phyloP scores from a whole-genome alignment of 495 filamentous ascomycete genomes.

The Diplogelasinospora grovesii region DNA sequence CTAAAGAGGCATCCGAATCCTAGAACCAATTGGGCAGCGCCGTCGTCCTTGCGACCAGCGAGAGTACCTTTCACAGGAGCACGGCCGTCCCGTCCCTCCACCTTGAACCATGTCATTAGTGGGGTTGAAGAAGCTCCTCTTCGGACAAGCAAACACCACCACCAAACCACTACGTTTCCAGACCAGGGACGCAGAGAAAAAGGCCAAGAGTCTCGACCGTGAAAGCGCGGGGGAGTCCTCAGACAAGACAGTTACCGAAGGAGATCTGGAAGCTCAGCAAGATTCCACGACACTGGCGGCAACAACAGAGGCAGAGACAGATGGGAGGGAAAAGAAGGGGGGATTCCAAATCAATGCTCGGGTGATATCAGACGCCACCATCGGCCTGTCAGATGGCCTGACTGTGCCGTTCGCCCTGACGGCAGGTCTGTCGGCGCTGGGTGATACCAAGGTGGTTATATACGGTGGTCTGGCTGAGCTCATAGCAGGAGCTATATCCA shows the following conservation, averaged over 20 bases:
- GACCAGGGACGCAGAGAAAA: not conserved
- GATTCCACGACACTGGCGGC: not conserved
- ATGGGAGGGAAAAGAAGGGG: too few relatives aligned
- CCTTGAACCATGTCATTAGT: slow-evolving; percentile 21
- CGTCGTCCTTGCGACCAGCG: too few relatives aligned
- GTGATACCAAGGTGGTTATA: slow-evolving; percentile 52
- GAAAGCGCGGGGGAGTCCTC: too few relatives aligned
- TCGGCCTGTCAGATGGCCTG: slow-evolving; percentile 53
- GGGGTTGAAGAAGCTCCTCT: slow-evolving; percentile 21
- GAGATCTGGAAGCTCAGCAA: too few relatives aligned
- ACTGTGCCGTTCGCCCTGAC: slow-evolving; percentile 58
- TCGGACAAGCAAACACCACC: not conserved
- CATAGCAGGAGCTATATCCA: slow-evolving; percentile 55
- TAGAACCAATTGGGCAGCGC: too few relatives aligned
- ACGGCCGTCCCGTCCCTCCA: not conserved
- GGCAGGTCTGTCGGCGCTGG: slow-evolving; percentile 49
- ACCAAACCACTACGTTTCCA: not conserved
- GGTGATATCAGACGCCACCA: slow-evolving; percentile 41
- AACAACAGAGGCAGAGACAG: slow-evolving; percentile 4
- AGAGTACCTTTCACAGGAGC: not conserved
- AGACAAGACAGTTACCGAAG: too few relatives aligned
- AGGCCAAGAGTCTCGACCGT: not conserved
- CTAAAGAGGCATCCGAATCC: too few relatives aligned
- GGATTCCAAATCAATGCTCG: slow-evolving; percentile 18
- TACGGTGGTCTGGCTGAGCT: slow-evolving; percentile 61